Evolutionary conservation across 768 basidiomycete genomes (phyloP).

Genomic region (Podaxis carcinomalis): DNA sequence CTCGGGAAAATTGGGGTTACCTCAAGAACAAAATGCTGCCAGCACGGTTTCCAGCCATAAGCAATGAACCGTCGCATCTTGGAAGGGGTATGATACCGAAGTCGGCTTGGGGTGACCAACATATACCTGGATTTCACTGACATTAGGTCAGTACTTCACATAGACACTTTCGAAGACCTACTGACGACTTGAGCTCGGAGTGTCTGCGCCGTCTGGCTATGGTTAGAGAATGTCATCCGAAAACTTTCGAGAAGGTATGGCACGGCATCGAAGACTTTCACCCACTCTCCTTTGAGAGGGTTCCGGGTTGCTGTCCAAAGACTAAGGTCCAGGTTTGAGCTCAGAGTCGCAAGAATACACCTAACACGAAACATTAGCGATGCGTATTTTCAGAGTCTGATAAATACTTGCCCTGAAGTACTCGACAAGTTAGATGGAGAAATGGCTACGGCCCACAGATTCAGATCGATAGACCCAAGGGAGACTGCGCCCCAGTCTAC

Average conservation of each 20-base stretch:
- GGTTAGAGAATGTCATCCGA: slow-evolving; percentile 18
- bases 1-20: slow-evolving; percentile 17
- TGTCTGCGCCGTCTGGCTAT: slow-evolving; percentile 24
- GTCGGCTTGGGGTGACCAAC: slow-evolving; percentile 63
- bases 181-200: slow-evolving; percentile 56
- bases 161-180: slow-evolving; percentile 25
- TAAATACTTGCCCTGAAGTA: slow-evolving; percentile 49
- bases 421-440: slow-evolving; percentile 67
- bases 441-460: slow-evolving; percentile 49
- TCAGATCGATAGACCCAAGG: slow-evolving; percentile 71
- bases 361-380: slow-evolving; percentile 28
- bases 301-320: slow-evolving; percentile 68
- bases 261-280: slow-evolving; percentile 57
- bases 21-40: slow-evolving; percentile 60
- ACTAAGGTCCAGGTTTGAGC: slow-evolving; percentile 70
- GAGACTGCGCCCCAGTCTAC: slow-evolving; percentile 66
- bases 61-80: slow-evolving; percentile 52
- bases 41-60: slow-evolving; percentile 66
- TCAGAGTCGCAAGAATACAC: slow-evolving; percentile 64
- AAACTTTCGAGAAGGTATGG: slow-evolving; percentile 35
- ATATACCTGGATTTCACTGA: slow-evolving; percentile 42
- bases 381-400: background rate
- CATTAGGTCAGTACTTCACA: background rate
- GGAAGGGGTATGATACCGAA: slow-evolving; percentile 51
- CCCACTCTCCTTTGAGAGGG: slow-evolving; percentile 71